These are phyloP conservation scores for Claviceps quebecensis DNA, from an alignment of 2,329 filamentous ascomycete species.

Conservation along the genomic window DNA sequence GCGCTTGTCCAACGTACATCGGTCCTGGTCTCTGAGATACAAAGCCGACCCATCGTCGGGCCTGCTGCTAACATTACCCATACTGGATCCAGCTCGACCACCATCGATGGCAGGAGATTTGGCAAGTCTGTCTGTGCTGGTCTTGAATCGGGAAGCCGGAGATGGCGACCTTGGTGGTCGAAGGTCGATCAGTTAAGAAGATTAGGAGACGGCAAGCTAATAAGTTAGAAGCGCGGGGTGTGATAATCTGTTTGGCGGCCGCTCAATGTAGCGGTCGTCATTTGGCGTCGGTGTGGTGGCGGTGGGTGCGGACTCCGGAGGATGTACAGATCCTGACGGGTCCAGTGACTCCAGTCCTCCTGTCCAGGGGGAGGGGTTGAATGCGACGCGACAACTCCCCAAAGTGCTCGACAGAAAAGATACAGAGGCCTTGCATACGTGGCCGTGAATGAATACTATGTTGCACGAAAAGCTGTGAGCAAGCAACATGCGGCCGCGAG, in stretches of 20 bases:
- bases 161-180: not conserved
- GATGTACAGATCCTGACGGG: conserved; percentile 1
- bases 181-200: conserved; percentile 1
- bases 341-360: not conserved
- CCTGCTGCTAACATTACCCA: conserved; percentile 88
- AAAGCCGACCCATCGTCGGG: conserved; percentile 69
- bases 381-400: not conserved
- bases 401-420: not conserved
- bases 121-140: not conserved
- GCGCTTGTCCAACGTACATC: conserved; percentile 46
- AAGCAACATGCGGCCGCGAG: not conserved
- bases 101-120: conserved; percentile 5
- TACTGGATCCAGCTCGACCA: conserved; percentile 30
- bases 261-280: conserved; percentile 4
- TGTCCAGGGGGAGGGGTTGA: not conserved
- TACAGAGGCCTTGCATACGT: not conserved
- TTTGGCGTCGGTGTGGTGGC: conserved; percentile 2
- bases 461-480: not conserved
- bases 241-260: conserved; percentile 2
- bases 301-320: conserved; percentile 1
- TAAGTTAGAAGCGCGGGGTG: conserved; percentile 2
- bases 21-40: conserved; percentile 80
- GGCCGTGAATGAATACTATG: not conserved
- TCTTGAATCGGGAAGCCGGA: not conserved
- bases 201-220: conserved; percentile 5